Percentiles rank a stretch among this genome's conserved stretches.
Evolutionary conservation across 208 protist genomes (phyloP).

Genomic region (Vickermania spadyakhi): DNA sequence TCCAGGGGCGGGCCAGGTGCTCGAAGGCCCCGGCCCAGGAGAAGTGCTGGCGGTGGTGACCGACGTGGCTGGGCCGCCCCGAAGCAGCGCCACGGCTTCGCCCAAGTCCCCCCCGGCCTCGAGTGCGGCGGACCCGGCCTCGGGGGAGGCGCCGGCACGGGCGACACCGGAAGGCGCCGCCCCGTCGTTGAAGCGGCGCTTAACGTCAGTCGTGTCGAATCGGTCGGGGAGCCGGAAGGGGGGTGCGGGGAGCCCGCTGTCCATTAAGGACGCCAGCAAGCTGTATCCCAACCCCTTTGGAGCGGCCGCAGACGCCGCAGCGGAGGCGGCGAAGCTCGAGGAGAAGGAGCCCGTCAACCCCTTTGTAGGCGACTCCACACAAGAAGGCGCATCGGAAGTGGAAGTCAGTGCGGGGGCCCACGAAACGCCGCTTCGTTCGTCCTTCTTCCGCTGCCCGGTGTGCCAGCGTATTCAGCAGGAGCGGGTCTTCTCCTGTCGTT

Average conservation of each 20-base stretch:
- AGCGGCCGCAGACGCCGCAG: slow-evolving; percentile 39
- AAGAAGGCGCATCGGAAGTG: no score
- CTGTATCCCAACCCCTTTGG: slow-evolving; percentile 82
- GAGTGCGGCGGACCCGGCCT: background rate
- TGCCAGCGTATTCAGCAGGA: background rate
- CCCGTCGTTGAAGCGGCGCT: slow-evolving; percentile 44
- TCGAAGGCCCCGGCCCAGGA: slow-evolving; percentile 30
- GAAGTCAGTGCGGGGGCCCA: no score
- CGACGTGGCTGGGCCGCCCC: background rate
- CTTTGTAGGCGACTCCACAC: slow-evolving; percentile 48
- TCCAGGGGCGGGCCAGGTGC: slow-evolving; percentile 9
- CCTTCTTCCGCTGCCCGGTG: background rate
- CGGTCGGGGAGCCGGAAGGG: background rate
- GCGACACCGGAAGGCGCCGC: slow-evolving; percentile 70
- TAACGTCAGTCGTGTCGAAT: background rate
- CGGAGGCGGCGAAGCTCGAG: slow-evolving; percentile 30
- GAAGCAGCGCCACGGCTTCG: no score
- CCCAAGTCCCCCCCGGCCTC: background rate
- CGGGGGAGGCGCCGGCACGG: slow-evolving; percentile 14
- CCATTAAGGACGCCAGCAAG: slow-evolving; percentile 51
- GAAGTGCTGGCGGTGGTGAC: slow-evolving; percentile 23
- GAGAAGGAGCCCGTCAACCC: slow-evolving; percentile 76
- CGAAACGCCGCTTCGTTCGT: background rate
- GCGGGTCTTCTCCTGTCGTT: slow-evolving; percentile 12
- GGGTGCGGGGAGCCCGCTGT: slow-evolving; percentile 5